Base-by-base conservation (phyloP, 1,139 yeast genomes). In the Diutina sp. region DNA sequence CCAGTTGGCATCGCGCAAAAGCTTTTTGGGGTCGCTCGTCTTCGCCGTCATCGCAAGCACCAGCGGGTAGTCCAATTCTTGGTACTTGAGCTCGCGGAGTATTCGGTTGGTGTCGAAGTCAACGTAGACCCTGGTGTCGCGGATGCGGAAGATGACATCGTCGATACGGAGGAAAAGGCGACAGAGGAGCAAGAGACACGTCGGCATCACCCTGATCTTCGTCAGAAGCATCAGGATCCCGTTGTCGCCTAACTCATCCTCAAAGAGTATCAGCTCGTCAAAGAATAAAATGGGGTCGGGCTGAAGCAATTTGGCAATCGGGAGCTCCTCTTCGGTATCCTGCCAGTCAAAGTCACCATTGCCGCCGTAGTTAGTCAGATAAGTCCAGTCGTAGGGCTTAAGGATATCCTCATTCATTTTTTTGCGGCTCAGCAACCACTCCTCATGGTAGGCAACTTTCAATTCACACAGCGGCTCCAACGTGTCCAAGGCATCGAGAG, bases 341-440 rank as follows among this genome's bases (percentile, higher is more conserved):
- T 35, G 38, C 57, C 73, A 72, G 1, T 60, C 57, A 25, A 69
- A 59, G 16, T 67, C 65, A 5, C 58, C 51, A 2, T 30, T 16
- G 0, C 98, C 99, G 58, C 74, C 77, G 67, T 91, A 93, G 55
- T 76, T 73, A 0, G 97, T 83, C 0, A 96, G 82, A 67, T 93
- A 93, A 0, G 99, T 93, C 99, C 99, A 93, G 71, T 93, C 99
- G 68, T 83, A 95, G 1, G 96, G 95, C 64, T 87, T 87, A 55
- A 76, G 63, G 0, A 70, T 66, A 55, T 74, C 77, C 57, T 56
- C 66, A 68, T 69, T 71, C 51, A 69, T 70, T 57, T 56, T 67
- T 64, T 54, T 70, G 71, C 54, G 67, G 67, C 44, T 62, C 61
- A 21, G 71, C 60, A 85, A 78, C 98, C 98, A 93, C 62, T 85